Evolutionary conservation across 495 filamentous ascomycete genomes (phyloP).

Genomic region (Cudoniella acicularis): DNA sequence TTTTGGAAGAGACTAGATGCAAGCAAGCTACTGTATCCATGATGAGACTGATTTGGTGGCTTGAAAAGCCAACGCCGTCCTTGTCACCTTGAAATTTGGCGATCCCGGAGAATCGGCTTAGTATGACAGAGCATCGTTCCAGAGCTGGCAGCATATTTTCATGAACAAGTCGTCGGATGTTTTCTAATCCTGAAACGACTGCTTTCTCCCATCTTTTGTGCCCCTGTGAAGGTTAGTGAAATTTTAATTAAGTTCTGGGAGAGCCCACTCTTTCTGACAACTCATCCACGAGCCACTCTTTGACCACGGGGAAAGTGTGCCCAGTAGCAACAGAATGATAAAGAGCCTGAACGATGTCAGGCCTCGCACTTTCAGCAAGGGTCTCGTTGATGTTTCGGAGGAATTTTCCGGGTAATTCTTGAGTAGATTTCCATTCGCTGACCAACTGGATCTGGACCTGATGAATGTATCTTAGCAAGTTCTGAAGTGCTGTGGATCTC

Average conservation of each 20-base stretch:
- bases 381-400: conserved; percentile 69
- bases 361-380: conserved; percentile 51
- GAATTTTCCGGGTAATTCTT: conserved; percentile 74
- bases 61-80: conserved; percentile 60
- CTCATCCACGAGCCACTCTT: conserved; percentile 87
- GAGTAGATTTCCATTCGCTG: conserved; percentile 74
- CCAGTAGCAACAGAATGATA: conserved; percentile 88
- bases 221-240: conserved; percentile 49
- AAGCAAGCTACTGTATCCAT: conserved; percentile 73
- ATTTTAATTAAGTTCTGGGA: neutral
- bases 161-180: conserved; percentile 72
- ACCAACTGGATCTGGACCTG: conserved; percentile 73
- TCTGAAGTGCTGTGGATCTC: conserved; percentile 83
- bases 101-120: conserved; percentile 80
- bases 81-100: conserved; percentile 74
- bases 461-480: conserved; percentile 74
- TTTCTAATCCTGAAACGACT: conserved; percentile 69
- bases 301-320: conserved; percentile 67
- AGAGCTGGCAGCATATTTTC: conserved; percentile 85
- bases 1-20: conserved; percentile 67
- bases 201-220: conserved; percentile 96
- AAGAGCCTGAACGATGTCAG: conserved; percentile 67
- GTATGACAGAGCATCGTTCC: conserved; percentile 76
- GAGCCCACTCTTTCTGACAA: conserved; percentile 71
- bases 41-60: conserved; percentile 44